phyloP scores from a whole-genome alignment of 148 eudicot species.

The Chenopodium album region DNA sequence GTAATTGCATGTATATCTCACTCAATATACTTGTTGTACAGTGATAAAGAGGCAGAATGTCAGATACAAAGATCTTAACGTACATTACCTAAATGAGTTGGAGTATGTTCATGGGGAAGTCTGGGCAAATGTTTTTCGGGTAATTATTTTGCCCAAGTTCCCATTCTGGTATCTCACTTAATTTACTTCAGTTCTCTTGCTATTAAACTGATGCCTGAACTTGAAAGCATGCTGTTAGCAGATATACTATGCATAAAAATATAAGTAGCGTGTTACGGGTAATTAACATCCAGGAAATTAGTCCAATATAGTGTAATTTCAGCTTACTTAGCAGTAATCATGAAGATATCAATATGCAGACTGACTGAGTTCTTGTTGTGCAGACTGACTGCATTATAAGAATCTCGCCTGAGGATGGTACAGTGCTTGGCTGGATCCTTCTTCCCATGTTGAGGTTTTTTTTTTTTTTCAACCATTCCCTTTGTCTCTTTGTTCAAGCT shows the following conservation, averaged over 20 bases:
- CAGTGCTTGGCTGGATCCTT: constrained; percentile 75
- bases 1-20: not conserved
- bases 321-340: not conserved
- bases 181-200: not conserved
- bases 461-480: not conserved
- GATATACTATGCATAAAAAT: not conserved
- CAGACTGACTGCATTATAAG: constrained; percentile 97
- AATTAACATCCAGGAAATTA: not conserved
- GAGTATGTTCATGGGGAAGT: constrained; percentile 86
- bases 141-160: constrained; percentile 13
- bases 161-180: not conserved
- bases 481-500: not conserved
- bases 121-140: constrained; percentile 94
- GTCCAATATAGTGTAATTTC: not conserved
- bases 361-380: constrained; percentile 11
- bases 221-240: not conserved
- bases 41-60: constrained; percentile 52
- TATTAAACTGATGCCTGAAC: not conserved
- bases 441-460: constrained; percentile 75
- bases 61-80: constrained; percentile 58
- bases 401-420: constrained; percentile 61
- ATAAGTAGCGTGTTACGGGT: not conserved
- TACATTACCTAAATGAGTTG: constrained; percentile 74
- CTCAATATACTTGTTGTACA: constrained; percentile 37
- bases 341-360: not conserved